Evolutionary conservation across 805 yeast species (phyloP).

Genomic region (Metschnikowia aberdeeniae): DNA sequence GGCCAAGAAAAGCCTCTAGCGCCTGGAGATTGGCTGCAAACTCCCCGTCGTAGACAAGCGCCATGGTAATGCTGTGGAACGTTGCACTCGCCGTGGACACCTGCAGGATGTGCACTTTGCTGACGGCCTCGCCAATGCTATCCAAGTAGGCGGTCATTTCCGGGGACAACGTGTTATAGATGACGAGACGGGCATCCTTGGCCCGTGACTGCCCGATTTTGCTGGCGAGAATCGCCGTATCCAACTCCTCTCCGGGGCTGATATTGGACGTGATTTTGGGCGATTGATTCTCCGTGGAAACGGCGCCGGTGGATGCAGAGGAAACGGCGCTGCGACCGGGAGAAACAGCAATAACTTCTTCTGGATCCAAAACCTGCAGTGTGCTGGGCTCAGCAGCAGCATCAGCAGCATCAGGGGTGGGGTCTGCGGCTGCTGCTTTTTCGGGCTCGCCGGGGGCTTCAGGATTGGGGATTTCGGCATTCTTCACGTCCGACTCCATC

Average conservation of each 20-base stretch:
- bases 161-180: background rate
- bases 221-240: background rate
- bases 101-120: background rate
- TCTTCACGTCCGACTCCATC: no score
- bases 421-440: no score
- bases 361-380: no score
- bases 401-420: no score
- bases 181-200: background rate
- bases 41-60: conserved; percentile 1
- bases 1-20: background rate
- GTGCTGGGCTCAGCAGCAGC: no score
- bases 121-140: background rate
- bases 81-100: background rate
- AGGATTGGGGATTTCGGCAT: no score
- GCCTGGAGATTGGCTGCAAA: background rate
- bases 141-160: background rate
- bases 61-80: conserved; percentile 1
- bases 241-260: background rate
- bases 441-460: no score
- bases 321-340: no score
- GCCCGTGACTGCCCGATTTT: background rate
- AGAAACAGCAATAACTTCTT: no score
- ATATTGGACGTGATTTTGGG: no score
- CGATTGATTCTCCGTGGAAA: no score
- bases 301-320: no score